phyloP scores from a whole-genome alignment of 208 protist species.

The Histomonas meleagridis region DNA sequence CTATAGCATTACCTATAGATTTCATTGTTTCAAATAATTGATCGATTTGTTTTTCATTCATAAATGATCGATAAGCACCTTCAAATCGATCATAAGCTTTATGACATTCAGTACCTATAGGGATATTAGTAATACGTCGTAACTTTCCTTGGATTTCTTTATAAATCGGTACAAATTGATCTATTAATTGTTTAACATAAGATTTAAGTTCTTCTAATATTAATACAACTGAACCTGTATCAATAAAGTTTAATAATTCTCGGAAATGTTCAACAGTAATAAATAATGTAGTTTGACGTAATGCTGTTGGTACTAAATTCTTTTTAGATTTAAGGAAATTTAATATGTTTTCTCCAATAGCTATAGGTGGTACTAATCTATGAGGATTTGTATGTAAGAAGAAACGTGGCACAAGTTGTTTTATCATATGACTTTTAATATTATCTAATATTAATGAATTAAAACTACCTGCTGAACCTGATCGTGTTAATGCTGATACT shows the following conservation, averaged over 20 bases:
- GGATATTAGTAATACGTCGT: neutral
- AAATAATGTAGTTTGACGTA: neutral
- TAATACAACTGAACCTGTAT: neutral
- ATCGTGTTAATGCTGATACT: too few species aligned
- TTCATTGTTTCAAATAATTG: neutral
- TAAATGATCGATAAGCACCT: neutral
- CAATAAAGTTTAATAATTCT: neutral
- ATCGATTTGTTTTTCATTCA: neutral
- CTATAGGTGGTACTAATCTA: neutral
- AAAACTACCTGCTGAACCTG: neutral
- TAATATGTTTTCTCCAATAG: neutral
- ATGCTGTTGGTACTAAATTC: neutral
- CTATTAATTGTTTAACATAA: neutral
- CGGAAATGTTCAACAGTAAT: neutral
- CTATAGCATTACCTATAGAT: neutral
- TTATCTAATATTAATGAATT: neutral
- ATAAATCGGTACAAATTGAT: neutral
- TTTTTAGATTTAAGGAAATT: neutral
- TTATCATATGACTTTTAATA: neutral
- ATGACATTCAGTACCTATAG: neutral
- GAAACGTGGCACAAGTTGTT: neutral
- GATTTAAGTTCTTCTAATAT: neutral
- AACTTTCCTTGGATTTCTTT: neutral
- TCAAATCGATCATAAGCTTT: neutral
- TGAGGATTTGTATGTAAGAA: neutral